Base-by-base conservation (phyloP, 305 asterid genomes). In the Fraxinus angustifolia region DNA sequence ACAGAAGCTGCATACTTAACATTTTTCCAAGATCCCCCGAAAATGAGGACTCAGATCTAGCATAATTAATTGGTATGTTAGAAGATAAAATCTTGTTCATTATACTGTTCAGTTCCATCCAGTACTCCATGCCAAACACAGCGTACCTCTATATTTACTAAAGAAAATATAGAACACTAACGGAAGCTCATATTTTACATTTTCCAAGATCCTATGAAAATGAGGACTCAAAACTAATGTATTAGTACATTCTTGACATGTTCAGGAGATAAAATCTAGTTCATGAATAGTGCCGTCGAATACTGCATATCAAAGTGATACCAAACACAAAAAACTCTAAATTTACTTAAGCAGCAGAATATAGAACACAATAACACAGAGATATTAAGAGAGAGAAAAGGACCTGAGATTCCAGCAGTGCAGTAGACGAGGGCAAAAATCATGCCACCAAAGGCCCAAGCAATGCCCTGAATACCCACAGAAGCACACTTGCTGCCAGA, bases 371-470 rank as follows among this genome's bases (percentile, higher is more conserved):
- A 23, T 14, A 45, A 3, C 8, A 31, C 36, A 14, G 40, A 74
- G 19, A 16, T 5, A 50, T 16, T 16, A n/a, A 36, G 42, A 77
- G 3, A 76, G 16, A 77, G 11, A 53, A 3, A 73, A 16, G 1
- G 80, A 91, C 94, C 93, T 81, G 96, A 90, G 73, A 91, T 86
- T 7, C 96, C 96, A 81, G 96, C 94, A 23, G 94, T 91, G 90
- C 93, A 91, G 89, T 91, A 91, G 42, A 91, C 96, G 12, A 91
- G 96, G 80, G 94, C 92, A 53, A 92, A 92, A 72, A 92, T 92
- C 97, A 92, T 92, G 45, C 97, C 97, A 17, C 97, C 97, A 75
- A 92, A 92, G 21, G 97, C 90, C 97, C 97, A 92, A 62, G 94
- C 97, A 65, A 92, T 91, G 35, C 97, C 97, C 78, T 92, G 97